A percentile compares a stretch with the other conserved stretches of the same genome.
Conservation (phyloP, 2,329 filamentous ascomycete species). For the Fusarium agapanthi region DNA sequence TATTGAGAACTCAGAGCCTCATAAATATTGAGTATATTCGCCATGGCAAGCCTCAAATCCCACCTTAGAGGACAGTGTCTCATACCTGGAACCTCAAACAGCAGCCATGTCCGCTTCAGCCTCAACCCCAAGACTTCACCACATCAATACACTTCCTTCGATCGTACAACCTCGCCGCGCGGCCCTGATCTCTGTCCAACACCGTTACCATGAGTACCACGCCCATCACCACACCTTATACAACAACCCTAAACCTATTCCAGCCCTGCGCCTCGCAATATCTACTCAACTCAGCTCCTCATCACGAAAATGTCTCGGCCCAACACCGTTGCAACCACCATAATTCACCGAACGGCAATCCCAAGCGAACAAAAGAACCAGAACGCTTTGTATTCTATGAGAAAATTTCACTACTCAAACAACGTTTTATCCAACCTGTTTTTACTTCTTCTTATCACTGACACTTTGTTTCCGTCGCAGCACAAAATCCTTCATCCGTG, state of each 20-base stretch:
- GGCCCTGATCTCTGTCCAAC: slow-evolving; percentile 11
- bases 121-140: neutral
- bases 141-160: neutral
- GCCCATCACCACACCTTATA: neutral
- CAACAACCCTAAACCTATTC: neutral
- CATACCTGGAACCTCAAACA: neutral
- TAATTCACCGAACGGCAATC: slow-evolving; percentile 10
- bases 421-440: slow-evolving; percentile 25
- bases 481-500: slow-evolving; percentile 21
- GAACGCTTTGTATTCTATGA: slow-evolving; percentile 31
- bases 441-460: slow-evolving; percentile 25
- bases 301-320: slow-evolving; percentile 30
- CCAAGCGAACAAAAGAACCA: slow-evolving; percentile 12
- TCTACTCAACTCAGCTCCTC: neutral
- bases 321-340: neutral
- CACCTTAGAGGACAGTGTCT: fast-evolving
- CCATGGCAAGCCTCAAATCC: fast-evolving
- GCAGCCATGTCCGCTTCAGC: neutral
- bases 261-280: neutral
- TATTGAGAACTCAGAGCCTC: neutral
- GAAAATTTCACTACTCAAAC: slow-evolving; percentile 17
- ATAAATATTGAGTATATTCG: neutral
- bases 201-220: neutral
- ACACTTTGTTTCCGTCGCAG: slow-evolving; percentile 25
- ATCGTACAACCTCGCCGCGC: slow-evolving; percentile 19